These are phyloP conservation scores for Colletotrichum navitas DNA, from an alignment of 2,329 filamentous ascomycete species.

Conservation along the genomic window DNA sequence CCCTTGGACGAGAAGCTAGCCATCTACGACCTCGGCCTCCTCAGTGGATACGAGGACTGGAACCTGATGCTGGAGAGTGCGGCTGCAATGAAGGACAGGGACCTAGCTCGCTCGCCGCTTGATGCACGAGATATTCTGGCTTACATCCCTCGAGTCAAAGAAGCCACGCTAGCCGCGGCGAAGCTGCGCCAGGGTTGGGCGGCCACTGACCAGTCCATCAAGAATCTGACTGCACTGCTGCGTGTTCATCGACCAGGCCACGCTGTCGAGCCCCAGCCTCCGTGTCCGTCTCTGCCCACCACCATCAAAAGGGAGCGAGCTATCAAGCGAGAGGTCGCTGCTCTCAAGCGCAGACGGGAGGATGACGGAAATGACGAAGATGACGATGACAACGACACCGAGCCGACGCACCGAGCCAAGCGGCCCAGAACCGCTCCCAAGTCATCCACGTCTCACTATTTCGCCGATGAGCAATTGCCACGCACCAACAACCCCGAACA, in stretches of 20 bases:
- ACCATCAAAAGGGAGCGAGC: constrained; percentile 13
- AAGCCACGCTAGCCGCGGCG: constrained; percentile 31
- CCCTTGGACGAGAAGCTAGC: constrained; percentile 46
- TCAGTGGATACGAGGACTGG: constrained; percentile 53
- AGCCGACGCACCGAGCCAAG: constrained; percentile 33
- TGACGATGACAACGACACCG: constrained; percentile 13
- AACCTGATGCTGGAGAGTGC: constrained; percentile 52
- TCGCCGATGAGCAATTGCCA: constrained; percentile 18
- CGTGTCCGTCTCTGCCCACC: not conserved
- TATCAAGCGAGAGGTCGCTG: constrained; percentile 19
- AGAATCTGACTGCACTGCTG: constrained; percentile 28
- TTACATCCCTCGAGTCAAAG: constrained; percentile 48
- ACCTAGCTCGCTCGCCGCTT: constrained; percentile 43
- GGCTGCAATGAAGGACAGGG: constrained; percentile 45
- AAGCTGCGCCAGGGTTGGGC: constrained; percentile 47
- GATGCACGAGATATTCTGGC: constrained; percentile 52
- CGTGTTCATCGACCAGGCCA: constrained; percentile 29
- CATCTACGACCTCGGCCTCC: constrained; percentile 50
- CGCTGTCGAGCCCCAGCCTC: constrained; percentile 10
- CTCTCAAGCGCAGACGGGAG: constrained; percentile 18
- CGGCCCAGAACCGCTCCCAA: constrained; percentile 24
- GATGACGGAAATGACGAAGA: constrained; percentile 26
- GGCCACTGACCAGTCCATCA: constrained; percentile 50
- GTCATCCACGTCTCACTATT: constrained; percentile 37
- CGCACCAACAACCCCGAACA: constrained; percentile 3